Evolutionary conservation across 208 protist genomes (phyloP).

Genomic region (Phytomonas francai): DNA sequence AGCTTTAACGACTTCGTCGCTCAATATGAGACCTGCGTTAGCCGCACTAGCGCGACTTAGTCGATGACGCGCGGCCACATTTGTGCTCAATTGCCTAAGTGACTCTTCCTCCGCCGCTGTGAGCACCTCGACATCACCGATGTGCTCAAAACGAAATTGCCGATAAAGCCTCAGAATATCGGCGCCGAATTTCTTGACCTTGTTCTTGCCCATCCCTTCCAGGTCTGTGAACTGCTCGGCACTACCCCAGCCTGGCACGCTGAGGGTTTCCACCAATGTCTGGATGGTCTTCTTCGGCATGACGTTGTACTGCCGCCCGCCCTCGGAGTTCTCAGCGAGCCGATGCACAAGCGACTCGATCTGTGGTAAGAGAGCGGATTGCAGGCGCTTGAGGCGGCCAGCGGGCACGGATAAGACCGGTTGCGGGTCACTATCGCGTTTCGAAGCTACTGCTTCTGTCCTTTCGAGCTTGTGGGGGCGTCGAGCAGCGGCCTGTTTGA

Average conservation of each 20-base stretch:
- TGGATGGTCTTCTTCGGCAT: constrained; percentile 79
- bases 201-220: constrained; percentile 84
- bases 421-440: neutral
- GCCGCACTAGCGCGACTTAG: constrained; percentile 20
- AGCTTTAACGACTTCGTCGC: constrained; percentile 8
- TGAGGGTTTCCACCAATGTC: constrained; percentile 57
- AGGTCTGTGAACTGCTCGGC: constrained; percentile 67
- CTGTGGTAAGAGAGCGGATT: constrained; percentile 39
- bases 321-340: constrained; percentile 62
- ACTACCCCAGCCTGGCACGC: constrained; percentile 52
- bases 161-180: constrained; percentile 74
- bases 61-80: constrained; percentile 30
- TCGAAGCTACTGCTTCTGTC: neutral
- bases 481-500: constrained; percentile 7
- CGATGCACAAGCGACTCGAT: constrained; percentile 66
- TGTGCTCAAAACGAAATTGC: constrained; percentile 63
- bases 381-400: constrained; percentile 38
- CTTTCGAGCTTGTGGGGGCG: neutral
- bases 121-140: constrained; percentile 76
- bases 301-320: constrained; percentile 78
- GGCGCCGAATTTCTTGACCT: constrained; percentile 77
- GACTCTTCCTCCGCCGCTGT: constrained; percentile 39
- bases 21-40: constrained; percentile 13
- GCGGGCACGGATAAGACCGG: constrained; percentile 27
- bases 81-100: constrained; percentile 40